Conservation (phyloP, 768 basidiomycete genomes). For the Hericium coralloides region DNA sequence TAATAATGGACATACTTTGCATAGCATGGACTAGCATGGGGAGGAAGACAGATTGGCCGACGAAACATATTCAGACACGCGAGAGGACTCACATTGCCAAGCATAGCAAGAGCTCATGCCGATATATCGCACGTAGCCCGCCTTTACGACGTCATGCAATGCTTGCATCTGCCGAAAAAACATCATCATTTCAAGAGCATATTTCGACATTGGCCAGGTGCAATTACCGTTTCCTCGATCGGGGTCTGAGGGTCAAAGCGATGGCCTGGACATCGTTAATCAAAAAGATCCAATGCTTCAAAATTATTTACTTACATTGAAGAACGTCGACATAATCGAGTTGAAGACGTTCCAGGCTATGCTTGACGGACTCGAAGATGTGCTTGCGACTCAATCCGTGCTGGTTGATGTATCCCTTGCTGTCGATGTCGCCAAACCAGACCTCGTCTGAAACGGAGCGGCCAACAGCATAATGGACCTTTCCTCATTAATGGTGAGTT, state of each 20-base stretch:
- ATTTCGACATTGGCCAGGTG: not conserved
- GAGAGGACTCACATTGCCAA: slow-evolving; percentile 15
- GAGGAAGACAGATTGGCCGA: not conserved
- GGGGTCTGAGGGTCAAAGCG: slow-evolving; percentile 35
- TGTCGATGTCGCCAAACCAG: slow-evolving; percentile 27
- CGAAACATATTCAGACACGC: not conserved
- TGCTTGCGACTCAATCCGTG: slow-evolving; percentile 34
- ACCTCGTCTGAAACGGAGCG: slow-evolving; percentile 6
- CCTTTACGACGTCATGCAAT: slow-evolving; percentile 33
- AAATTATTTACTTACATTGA: slow-evolving; percentile 34
- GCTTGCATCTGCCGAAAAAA: slow-evolving; percentile 26
- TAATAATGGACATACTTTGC: slow-evolving; percentile 14
- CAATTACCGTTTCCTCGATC: slow-evolving; percentile 28
- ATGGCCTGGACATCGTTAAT: slow-evolving; percentile 19
- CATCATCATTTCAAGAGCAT: not conserved
- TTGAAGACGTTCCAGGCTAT: slow-evolving; percentile 52
- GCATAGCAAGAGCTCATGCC: slow-evolving; percentile 25
- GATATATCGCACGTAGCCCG: slow-evolving; percentile 31
- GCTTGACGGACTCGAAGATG: slow-evolving; percentile 52
- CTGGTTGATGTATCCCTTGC: slow-evolving; percentile 29
- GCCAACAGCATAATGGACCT: not conserved
- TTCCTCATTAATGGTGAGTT: not conserved
- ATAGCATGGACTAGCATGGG: slow-evolving; percentile 13
- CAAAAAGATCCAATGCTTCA: not conserved
- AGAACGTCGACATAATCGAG: slow-evolving; percentile 67